Conservation (phyloP, 768 basidiomycete species). For the Lentinula detonsa region DNA sequence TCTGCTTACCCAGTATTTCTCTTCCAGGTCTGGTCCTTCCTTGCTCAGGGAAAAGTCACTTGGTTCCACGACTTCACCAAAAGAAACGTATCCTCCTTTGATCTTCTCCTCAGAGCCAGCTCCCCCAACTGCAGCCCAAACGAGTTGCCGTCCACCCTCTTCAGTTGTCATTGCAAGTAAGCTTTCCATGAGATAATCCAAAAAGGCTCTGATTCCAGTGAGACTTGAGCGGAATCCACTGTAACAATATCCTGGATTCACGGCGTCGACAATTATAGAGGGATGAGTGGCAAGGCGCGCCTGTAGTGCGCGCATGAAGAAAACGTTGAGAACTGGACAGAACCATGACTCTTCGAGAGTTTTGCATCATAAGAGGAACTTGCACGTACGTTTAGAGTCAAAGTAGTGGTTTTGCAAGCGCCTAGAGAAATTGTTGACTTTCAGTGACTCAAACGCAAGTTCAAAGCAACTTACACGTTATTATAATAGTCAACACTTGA, state of each 20-base stretch:
- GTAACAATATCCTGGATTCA: slow-evolving; percentile 37
- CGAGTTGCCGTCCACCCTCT: slow-evolving; percentile 25
- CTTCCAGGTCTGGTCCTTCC: slow-evolving; percentile 21
- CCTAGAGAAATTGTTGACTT: slow-evolving; percentile 6
- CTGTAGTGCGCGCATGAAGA: slow-evolving; percentile 31
- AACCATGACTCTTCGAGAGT: background rate
- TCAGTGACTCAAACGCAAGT: background rate
- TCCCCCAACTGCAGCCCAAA: slow-evolving; percentile 27
- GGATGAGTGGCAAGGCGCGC: slow-evolving; percentile 19
- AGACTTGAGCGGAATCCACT: slow-evolving; percentile 27
- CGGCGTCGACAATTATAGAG: slow-evolving; percentile 25
- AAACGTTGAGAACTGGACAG: slow-evolving; percentile 30
- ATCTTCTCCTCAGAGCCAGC: slow-evolving; percentile 14
- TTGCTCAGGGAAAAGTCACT: slow-evolving; percentile 27
- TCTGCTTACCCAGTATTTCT: slow-evolving; percentile 28
- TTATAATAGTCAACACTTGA: slow-evolving; percentile 24
- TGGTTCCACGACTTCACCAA: slow-evolving; percentile 20
- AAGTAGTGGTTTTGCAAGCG: slow-evolving; percentile 18
- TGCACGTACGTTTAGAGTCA: slow-evolving; percentile 27
- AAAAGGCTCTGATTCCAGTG: slow-evolving; percentile 8
- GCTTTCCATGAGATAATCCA: slow-evolving; percentile 20
- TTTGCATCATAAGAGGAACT: background rate
- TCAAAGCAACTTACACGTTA: slow-evolving; percentile 13
- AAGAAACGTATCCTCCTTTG: slow-evolving; percentile 23
- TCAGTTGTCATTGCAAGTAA: slow-evolving; percentile 30